Conservation (phyloP, 2,329 filamentous ascomycete genomes). For the Lachnellula cervina region DNA sequence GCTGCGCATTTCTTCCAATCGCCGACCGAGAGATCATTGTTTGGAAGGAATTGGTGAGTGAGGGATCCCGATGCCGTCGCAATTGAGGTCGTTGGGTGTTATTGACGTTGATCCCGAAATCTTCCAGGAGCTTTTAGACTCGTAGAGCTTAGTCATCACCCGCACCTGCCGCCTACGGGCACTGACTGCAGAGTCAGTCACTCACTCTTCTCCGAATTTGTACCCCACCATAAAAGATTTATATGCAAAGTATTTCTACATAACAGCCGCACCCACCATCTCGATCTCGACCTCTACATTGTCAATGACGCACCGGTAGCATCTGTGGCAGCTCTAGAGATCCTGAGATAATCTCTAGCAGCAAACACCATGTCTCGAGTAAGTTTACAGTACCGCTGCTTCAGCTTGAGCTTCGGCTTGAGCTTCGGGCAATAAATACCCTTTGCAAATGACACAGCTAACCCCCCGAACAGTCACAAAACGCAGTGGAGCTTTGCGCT, state of each 20-base stretch:
- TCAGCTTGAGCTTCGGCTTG: neutral
- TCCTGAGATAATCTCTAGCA: conserved; percentile 73
- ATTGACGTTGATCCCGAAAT: conserved; percentile 13
- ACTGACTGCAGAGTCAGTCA: neutral
- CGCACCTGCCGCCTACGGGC: neutral
- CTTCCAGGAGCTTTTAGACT: conserved; percentile 11
- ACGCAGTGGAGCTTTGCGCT: conserved; percentile 81
- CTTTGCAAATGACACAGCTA: conserved; percentile 3
- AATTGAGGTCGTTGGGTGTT: conserved; percentile 2
- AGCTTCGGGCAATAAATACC: neutral
- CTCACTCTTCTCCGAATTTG: neutral
- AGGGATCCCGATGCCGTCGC: conserved; percentile 13
- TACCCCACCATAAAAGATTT: no score
- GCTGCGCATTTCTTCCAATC: conserved; percentile 59
- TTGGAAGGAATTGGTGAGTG: conserved; percentile 38
- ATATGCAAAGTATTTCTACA: conserved; percentile 2
- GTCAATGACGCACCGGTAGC: conserved; percentile 54
- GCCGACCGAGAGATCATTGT: conserved; percentile 65
- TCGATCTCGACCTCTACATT: conserved; percentile 6
- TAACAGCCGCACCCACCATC: conserved; percentile 1
- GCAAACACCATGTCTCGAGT: conserved; percentile 54
- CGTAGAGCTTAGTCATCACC: neutral
- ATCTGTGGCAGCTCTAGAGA: conserved; percentile 69
- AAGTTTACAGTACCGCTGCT: conserved; percentile 30
- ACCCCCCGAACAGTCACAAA: conserved; percentile 51